phyloP scores from a whole-genome alignment of 345 rosid genomes.

The Salix dunnii region DNA sequence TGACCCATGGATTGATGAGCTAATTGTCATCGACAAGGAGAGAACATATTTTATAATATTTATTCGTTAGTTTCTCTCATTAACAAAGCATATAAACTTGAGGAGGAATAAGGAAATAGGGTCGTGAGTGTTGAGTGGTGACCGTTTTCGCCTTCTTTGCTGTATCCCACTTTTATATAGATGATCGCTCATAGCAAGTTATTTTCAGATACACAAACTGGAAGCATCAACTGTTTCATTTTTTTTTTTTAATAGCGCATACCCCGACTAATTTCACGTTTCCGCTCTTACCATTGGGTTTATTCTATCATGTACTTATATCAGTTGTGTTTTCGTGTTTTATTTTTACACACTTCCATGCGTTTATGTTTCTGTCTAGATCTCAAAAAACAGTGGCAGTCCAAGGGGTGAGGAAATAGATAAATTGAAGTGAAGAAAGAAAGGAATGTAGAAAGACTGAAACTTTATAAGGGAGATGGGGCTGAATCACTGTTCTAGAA shows the following conservation, averaged over 20 bases:
- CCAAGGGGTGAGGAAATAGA: neutral
- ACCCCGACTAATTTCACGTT: no score
- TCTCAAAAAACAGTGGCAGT: neutral
- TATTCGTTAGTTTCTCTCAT: neutral
- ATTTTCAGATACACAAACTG: neutral
- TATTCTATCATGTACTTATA: neutral
- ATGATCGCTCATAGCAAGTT: neutral
- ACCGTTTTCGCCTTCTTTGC: conserved; percentile 10
- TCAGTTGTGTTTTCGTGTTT: no score
- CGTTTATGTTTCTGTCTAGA: neutral
- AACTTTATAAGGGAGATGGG: conserved; percentile 17
- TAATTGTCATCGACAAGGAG: neutral
- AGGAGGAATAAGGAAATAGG: neutral
- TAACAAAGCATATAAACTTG: neutral
- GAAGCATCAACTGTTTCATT: neutral
- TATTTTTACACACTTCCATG: no score
- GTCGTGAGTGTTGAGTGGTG: neutral
- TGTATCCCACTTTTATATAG: conserved; percentile 3
- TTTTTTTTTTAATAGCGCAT: no score
- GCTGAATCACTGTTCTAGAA: conserved; percentile 5
- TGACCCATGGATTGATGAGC: neutral
- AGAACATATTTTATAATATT: neutral
- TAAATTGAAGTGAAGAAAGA: neutral
- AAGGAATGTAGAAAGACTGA: neutral
- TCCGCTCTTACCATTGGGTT: no score